Conservation (phyloP, 78 protist species). For the Chrysochromulina parva region DNA sequence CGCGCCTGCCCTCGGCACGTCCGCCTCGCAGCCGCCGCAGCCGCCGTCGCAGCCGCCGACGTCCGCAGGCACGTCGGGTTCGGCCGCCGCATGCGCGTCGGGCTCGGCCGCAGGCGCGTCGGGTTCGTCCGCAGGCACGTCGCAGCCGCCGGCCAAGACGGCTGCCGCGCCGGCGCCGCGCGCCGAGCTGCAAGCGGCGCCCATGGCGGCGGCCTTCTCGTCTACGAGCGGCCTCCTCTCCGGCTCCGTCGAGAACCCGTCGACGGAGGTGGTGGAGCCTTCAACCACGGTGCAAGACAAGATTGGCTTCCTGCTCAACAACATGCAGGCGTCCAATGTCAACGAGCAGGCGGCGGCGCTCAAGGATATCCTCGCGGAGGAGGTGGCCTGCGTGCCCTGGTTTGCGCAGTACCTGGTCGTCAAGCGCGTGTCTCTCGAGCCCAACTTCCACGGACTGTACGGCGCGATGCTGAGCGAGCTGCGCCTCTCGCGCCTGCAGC, state of each 20-base stretch:
- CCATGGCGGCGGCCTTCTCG: too few relatives aligned
- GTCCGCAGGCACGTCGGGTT: too few relatives aligned
- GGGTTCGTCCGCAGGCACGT: too few relatives aligned
- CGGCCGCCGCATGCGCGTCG: too few relatives aligned
- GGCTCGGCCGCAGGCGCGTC: too few relatives aligned
- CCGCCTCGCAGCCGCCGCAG: too few relatives aligned
- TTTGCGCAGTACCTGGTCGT: slow-evolving; percentile 88
- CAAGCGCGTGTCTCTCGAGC: slow-evolving; percentile 86
- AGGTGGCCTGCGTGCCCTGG: slow-evolving; percentile 42
- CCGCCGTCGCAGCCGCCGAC: too few relatives aligned
- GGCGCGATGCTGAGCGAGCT: slow-evolving; percentile 63
- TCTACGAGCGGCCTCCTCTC: too few relatives aligned
- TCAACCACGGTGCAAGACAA: slow-evolving; percentile 73
- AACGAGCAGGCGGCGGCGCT: slow-evolving; percentile 10
- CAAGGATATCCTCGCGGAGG: slow-evolving; percentile 40
- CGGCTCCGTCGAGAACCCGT: too few relatives aligned
- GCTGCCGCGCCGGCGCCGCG: too few relatives aligned
- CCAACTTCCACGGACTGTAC: slow-evolving; percentile 88
- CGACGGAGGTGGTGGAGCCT: slow-evolving; percentile 1
- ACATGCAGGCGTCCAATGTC: slow-evolving; percentile 60
- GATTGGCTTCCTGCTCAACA: slow-evolving; percentile 90
- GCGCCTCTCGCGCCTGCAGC: slow-evolving; percentile 22
- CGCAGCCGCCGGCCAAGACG: not conserved
- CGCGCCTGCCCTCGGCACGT: too few relatives aligned
- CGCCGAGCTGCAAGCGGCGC: too few relatives aligned